Evolutionary conservation across 2,329 filamentous ascomycete genomes (phyloP), one percentile per base, ranked within the genome.

Genomic region (Trichoderma sp.): DNA sequence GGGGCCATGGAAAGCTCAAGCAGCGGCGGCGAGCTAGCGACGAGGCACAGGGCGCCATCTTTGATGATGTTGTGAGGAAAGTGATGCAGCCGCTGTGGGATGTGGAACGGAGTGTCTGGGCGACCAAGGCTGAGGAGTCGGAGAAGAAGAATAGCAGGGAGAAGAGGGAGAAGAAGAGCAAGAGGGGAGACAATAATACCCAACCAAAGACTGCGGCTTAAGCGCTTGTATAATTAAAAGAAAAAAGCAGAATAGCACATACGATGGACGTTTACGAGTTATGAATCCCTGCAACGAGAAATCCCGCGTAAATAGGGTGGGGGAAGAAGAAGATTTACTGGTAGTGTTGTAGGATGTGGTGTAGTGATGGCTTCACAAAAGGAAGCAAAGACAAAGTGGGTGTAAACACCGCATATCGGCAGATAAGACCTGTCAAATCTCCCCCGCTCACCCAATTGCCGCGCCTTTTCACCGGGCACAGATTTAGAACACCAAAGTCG

Each of bases 21-120:
- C 71, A 75, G 64, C 95, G 81, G 88, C 93, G 81, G 66, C 60
- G 62, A 33, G n/a, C 29, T 16, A 53, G 62, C 11, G 31, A 56
- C 8, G 73, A 75, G 53, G 16, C 18, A 12, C 71, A 76, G 56
- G 33, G 29, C 12, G 45, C 35, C n/a, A 71, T 67, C 6, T 50
- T 76, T 11, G 53, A 75, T 11, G 85, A 88, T 68, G 89, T 90
- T 29, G 90, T 88, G 81, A 79, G 79, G 66, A 84, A 83, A 76
- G 91, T 97, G 71, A 86, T 92, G 64, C 81, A 83, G n/a, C 84
- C 85, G 56, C 89, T 95, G 3, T 87, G 89, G 79, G 78, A 78
- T 50, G 83, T 98, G 63, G 95, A 98, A 85, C 87, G 86, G 80
- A 87, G 88, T 75, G 95, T 92, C 38, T 97, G 95, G 94, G 77